A percentile compares a stretch with the other conserved stretches of the same genome.
Conservation (phyloP, 139 green algal species). For the Coelastrella sp. region DNA sequence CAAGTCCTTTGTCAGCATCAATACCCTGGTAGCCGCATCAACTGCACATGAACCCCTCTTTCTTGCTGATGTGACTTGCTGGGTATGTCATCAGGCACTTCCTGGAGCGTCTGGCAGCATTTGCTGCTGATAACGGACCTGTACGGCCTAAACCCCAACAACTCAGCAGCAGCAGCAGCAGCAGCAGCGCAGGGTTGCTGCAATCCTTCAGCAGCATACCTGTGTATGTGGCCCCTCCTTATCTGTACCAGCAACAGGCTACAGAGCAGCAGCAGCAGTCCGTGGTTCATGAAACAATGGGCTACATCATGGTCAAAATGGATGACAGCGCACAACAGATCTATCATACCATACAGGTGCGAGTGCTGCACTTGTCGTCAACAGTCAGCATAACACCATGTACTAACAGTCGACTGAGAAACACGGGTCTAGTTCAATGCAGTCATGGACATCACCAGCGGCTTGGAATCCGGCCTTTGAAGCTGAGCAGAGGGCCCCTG, state of each 20-base stretch:
- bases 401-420: not conserved
- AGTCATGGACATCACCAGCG: not conserved
- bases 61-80: not conserved
- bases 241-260: conserved; percentile 12
- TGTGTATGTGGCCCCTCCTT: conserved; percentile 1
- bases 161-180: conserved; percentile 22
- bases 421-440: not conserved
- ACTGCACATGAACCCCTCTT: not conserved
- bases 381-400: not conserved
- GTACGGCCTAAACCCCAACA: not conserved
- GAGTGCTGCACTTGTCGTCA: not conserved
- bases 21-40: not conserved
- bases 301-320: conserved; percentile 35
- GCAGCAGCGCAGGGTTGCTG: not conserved
- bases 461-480: too few species aligned
- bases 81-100: not conserved
- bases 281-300: conserved; percentile 34
- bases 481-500: too few species aligned
- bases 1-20: not conserved
- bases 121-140: conserved; percentile 27
- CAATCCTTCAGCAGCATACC: not conserved
- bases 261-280: conserved; percentile 5
- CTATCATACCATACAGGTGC: conserved; percentile 31
- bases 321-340: not conserved
- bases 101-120: conserved; percentile 28